Base-by-base conservation (phyloP, 2,329 filamentous ascomycete genomes). In the Myriosclerotinia duriaeana region DNA sequence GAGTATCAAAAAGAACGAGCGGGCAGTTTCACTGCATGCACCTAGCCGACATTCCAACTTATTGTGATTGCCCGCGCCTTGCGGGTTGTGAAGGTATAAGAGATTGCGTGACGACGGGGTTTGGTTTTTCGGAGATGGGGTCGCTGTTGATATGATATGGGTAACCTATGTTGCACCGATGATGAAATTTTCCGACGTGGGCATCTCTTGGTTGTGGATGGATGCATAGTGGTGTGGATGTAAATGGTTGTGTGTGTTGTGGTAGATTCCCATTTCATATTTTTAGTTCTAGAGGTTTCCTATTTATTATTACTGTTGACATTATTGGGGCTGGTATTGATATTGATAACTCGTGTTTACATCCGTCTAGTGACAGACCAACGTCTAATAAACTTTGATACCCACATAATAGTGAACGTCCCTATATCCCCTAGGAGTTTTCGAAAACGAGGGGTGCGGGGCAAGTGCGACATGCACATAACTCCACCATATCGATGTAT, bases 281-380 rank as follows among this genome's bases (percentile, higher is more conserved):
- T 36, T n/a, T 36, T 15, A 26, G 12, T 11, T 36, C 17, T 26
- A 42, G 2, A 22, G 14, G 17, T 53, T 36, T 34, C 11, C 11
- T 8, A 15, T 46, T 59, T 3, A 7, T 34, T 2, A 15, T 8
- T 17, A 17, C 26, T n/a, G 5, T 59, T 46, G 55, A 44, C 20
- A 22, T 7, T 46, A 11, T 58, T 42, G 22, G n/a, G 20, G 5
- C n/a, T 34, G 17, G 15, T 40, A 26, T 56, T 20, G n/a, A 20
- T 12, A 26, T 30, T 26, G 44, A 44, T 22, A 30, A 46, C 42
- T 20, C 36, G 42, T 48, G 48, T 60, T 48, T 48, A 12, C 30
- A 60, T 50, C 56, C 30, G 56, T 60, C 56, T 42, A 60, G 56
- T 60, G 56, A 60, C 56, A 60, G 42, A 38, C 56, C 30, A 60